Percentiles rank a stretch among this genome's conserved stretches.
Evolutionary conservation across 1,284 basidiomycete species (phyloP).

Genomic region (Boletus holoroseus): DNA sequence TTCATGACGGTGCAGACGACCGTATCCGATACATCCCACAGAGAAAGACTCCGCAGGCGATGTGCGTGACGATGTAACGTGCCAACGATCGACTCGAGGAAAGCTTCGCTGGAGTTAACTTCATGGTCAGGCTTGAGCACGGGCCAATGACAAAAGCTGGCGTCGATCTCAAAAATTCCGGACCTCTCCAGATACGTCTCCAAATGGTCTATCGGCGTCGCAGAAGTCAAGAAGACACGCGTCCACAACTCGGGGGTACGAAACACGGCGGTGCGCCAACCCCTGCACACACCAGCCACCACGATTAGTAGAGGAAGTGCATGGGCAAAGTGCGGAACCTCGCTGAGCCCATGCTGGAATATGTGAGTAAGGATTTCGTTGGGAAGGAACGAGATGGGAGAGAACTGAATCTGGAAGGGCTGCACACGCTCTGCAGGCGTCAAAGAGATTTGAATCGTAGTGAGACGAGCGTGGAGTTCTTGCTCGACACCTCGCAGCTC

Average conservation of each 20-base stretch:
- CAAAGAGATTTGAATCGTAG: not conserved
- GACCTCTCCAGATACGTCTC: conserved; percentile 10
- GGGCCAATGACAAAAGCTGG: conserved; percentile 17
- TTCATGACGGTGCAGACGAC: conserved; percentile 8
- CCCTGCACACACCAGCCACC: conserved; percentile 16
- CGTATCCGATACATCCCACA: conserved; percentile 21
- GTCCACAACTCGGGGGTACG: conserved; percentile 15
- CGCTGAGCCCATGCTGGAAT: conserved; percentile 11
- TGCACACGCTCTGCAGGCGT: not conserved
- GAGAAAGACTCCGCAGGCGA: conserved; percentile 13
- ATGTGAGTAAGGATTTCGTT: conserved; percentile 19
- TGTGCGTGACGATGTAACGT: conserved; percentile 4
- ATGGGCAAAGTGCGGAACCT: not conserved
- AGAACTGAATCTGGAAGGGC: conserved; percentile 10
- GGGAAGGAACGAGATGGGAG: conserved; percentile 16
- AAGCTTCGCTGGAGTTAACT: not conserved
- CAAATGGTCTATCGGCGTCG: conserved; percentile 8
- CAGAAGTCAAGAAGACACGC: conserved; percentile 19
- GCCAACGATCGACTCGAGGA: conserved; percentile 5
- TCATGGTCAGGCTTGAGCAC: not conserved
- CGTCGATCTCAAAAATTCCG: conserved; percentile 3
- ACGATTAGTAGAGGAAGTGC: conserved; percentile 3
- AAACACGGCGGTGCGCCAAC: conserved; percentile 13
- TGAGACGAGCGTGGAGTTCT: not conserved
- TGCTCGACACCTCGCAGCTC: not conserved